Evolutionary conservation across 2,329 filamentous ascomycete species (phyloP).

Genomic region (Hypoxylon sp.): DNA sequence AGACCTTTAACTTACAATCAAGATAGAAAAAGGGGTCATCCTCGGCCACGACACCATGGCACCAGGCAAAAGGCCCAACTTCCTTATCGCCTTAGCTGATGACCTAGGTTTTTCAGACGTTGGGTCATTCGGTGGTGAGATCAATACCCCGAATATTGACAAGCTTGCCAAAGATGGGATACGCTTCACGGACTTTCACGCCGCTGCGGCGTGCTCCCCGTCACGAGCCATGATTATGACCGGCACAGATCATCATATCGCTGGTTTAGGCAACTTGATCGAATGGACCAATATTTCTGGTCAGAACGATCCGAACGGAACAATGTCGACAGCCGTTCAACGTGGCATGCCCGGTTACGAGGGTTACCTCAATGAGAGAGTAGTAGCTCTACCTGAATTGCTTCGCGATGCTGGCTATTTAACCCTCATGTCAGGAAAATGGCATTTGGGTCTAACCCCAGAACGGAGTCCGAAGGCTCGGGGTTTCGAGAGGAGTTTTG

Average conservation of each 20-base stretch:
- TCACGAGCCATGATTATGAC: conserved; percentile 77
- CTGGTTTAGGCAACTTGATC: conserved; percentile 71
- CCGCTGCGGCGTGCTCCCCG: conserved; percentile 75
- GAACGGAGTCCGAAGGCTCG: conserved; percentile 69
- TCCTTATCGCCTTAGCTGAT: conserved; percentile 72
- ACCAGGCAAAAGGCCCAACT: conserved; percentile 65
- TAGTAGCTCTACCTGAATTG: conserved; percentile 71
- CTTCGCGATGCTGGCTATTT: conserved; percentile 71
- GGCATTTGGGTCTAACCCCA: conserved; percentile 73
- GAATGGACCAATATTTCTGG: conserved; percentile 63
- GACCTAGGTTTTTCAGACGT: conserved; percentile 74
- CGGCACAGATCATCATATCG: conserved; percentile 73
- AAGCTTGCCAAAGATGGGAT: conserved; percentile 66
- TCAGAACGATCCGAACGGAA: conserved; percentile 54
- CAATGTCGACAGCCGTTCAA: conserved; percentile 59
- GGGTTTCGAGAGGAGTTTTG: conserved; percentile 73
- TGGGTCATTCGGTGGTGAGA: conserved; percentile 72
- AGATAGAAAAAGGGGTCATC: background rate
- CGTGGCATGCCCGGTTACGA: conserved; percentile 73
- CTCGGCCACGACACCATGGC: conserved; percentile 39
- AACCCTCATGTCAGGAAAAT: conserved; percentile 74
- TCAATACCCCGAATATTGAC: conserved; percentile 72
- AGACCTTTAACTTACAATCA: background rate
- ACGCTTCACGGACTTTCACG: conserved; percentile 76
- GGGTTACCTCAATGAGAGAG: conserved; percentile 73